Conservation (phyloP, 108 stramenopile genomes). For the Cylindrotheca fusiformis region DNA sequence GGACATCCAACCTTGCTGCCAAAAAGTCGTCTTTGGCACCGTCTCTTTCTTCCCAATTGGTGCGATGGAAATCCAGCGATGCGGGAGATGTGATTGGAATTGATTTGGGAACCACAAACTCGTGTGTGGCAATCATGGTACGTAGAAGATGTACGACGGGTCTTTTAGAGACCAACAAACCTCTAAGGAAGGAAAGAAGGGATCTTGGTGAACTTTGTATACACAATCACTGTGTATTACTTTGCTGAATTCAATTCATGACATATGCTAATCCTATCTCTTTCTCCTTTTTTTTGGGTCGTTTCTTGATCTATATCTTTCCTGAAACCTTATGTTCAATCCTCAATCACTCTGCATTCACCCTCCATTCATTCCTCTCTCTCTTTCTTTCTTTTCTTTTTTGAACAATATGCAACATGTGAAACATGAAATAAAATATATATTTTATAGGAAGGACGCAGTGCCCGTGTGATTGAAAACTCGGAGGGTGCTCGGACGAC, state of each 20-base stretch:
- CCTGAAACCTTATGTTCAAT: not conserved
- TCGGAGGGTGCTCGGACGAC: conserved; percentile 99
- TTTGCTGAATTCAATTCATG: too few relatives aligned
- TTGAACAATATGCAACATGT: conserved; percentile 1
- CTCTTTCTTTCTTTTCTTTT: conserved; percentile 1
- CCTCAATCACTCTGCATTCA: not conserved
- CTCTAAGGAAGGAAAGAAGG: not conserved
- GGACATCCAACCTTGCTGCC: conserved; percentile 1
- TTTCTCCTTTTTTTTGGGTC: not conserved
- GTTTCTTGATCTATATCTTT: not conserved
- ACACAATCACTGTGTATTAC: too few relatives aligned
- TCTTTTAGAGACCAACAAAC: not conserved
- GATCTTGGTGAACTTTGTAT: too few relatives aligned
- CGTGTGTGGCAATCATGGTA: conserved; percentile 99
- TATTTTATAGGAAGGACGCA: conserved; percentile 83
- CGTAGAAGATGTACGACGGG: conserved; percentile 33
- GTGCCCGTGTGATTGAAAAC: conserved; percentile 98
- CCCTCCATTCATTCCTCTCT: not conserved
- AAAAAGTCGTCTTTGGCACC: not conserved
- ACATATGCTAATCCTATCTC: not conserved
- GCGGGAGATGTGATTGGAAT: conserved; percentile 98
- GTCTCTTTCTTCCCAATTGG: not conserved
- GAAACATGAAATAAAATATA: too few relatives aligned
- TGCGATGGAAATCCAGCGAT: conserved; percentile 60
- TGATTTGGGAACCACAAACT: conserved; percentile 99